Evolutionary conservation across 495 filamentous ascomycete genomes (phyloP), one percentile per base, ranked within the genome.

Genomic region (Lineolata rhizophorae): DNA sequence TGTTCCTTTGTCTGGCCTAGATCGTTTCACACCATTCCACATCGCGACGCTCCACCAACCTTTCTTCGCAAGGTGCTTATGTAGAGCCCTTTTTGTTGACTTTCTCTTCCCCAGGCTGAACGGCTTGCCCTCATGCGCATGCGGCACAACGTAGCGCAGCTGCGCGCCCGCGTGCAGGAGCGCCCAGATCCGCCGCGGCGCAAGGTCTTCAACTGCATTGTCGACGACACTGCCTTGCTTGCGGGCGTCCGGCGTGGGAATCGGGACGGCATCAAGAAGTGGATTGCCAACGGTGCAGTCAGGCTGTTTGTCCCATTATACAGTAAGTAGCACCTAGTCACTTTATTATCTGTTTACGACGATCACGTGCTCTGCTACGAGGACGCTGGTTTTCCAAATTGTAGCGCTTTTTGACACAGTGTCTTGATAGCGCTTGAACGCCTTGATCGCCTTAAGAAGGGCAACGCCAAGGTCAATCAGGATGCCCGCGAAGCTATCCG

Each of bases 121-220:
- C n/a, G n/a, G n/a, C n/a, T n/a, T n/a, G n/a, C n/a, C n/a, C n/a
- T n/a, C n/a, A n/a, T n/a, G n/a, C n/a, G n/a, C n/a, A n/a, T n/a
- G n/a, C n/a, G n/a, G n/a, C n/a, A n/a, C n/a, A n/a, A n/a, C n/a
- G n/a, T n/a, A n/a, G n/a, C n/a, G n/a, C n/a, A n/a, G n/a, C n/a
- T n/a, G n/a, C 21, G 32, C n/a, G 20, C 20, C 32, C 6, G 4
- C 21, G 20, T 12, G n/a, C 4, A 4, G 12, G 9, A 25, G 22
- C 35, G 5, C 6, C 17, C 21, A n/a, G 6, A 14, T 12, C 21
- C 20, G 17, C 45, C 67, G 18, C 52, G 54, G 27, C 58, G 66
- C 45, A 75, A 72, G 55, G 54, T 70, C 48, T 72, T 72, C 51
- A 70, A 74, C 55, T 78, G 74, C 57, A 68, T 76, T 44, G 64